Evolutionary conservation across 805 yeast genomes (phyloP), one percentile per base, ranked within the genome.

Genomic region (Yueomyces sp.): DNA sequence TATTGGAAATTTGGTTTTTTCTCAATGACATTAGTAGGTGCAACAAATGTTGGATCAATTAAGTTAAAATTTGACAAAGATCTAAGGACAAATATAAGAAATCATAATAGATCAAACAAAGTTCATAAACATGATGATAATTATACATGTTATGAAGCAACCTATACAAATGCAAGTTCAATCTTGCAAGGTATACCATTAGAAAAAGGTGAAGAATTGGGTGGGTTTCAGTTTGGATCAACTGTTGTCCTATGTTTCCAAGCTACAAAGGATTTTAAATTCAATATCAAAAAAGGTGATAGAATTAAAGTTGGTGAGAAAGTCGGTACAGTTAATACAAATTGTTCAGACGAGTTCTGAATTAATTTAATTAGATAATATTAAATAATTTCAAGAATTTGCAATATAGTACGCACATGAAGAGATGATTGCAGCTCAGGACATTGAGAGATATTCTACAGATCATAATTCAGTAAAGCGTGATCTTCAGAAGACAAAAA

Each of bases 11-110:
- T 92, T 59, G 99, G 99, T 0, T 92, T 92, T 55, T 92, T 90
- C 67, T 81, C 94, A 50, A 92, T 92, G 99, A 90, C 95, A 1
- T 96, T 98, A 0, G 98, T 92, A 9, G 99, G 99, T n/a, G 99
- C 99, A 28, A 92, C 98, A 3, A 92, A 92, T 64, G 99, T 92
- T 33, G 99, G 99, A 7, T 82, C 94, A 54, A 92, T 92, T 50
- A 80, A 83, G 47, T 73, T 92, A 51, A 86, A 88, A 58, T 92
- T 92, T 56, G 99, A 92, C 63, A 81, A 82, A 64, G 88, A 85
- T 55, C 73, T 92, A 56, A 74, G 81, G 38, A 92, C 99, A 12
- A 92, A 92, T 60, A 80, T 78, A 32, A 70, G 72, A 39, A 19
- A 19, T 19, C 19, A 19, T 19, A 19, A 19, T 19, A 19, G 19